Conservation (phyloP, 257 asterid species). For the Nicotiana attenuata region DNA sequence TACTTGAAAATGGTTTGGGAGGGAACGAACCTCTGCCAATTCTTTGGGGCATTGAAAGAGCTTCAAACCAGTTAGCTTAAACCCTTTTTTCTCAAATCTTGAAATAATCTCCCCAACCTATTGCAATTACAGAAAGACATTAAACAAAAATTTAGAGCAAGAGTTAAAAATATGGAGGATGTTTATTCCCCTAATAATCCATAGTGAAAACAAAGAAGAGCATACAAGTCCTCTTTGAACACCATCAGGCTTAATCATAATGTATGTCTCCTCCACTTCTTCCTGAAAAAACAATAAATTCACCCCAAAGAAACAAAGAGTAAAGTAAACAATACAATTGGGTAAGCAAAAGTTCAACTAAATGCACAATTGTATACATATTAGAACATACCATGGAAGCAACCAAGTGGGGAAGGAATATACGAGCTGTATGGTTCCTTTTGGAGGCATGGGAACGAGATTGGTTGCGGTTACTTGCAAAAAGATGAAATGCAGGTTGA, state of each 20-base stretch:
- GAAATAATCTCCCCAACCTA: constrained; percentile 91
- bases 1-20: too few species aligned
- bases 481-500: constrained; percentile 43
- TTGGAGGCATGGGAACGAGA: constrained; percentile 25
- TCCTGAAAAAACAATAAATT: constrained; percentile 33
- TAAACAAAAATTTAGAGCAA: not conserved
- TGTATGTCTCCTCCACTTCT: constrained; percentile 67
- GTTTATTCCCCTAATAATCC: not conserved
- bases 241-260: constrained; percentile 98
- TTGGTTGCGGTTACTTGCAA: constrained; percentile 22
- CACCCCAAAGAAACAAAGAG: too few species aligned
- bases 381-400: constrained; percentile 57
- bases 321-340: not conserved
- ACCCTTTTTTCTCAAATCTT: constrained; percentile 93
- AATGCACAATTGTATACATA: not conserved
- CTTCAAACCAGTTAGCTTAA: constrained; percentile 79
- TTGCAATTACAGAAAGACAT: not conserved
- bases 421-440: constrained; percentile 29
- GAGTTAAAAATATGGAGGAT: not conserved
- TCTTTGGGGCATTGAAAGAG: constrained; percentile 77
- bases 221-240: constrained; percentile 91
- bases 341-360: not conserved
- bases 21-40: constrained; percentile 72
- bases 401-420: constrained; percentile 75
- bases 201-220: constrained; percentile 1